phyloP scores from a whole-genome alignment of 1,139 yeast species.

The Suhomyces coccinellae region DNA sequence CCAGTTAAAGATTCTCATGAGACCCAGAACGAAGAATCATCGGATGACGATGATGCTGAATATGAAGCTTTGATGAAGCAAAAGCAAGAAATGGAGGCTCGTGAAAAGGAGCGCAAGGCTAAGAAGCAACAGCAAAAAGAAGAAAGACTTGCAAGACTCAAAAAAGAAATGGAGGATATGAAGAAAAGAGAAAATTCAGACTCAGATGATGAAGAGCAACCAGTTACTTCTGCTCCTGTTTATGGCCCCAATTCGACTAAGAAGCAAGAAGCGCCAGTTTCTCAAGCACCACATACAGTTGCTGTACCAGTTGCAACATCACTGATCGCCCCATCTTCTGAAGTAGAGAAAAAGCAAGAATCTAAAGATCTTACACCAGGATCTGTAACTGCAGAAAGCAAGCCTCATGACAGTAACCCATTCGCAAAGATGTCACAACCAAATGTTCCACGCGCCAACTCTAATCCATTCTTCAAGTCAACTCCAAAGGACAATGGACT shows the following conservation, averaged over 20 bases:
- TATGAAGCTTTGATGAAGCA: slow-evolving; percentile 47
- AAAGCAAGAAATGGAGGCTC: slow-evolving; percentile 50
- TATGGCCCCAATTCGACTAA: slow-evolving; percentile 26
- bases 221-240: slow-evolving; percentile 30
- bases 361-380: neutral
- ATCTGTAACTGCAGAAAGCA: slow-evolving; percentile 3
- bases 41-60: slow-evolving; percentile 49
- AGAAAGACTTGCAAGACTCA: slow-evolving; percentile 58
- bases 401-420: slow-evolving; percentile 39
- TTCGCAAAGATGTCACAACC: slow-evolving; percentile 30
- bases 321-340: neutral
- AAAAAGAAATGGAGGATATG: slow-evolving; percentile 63
- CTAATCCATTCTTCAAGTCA: slow-evolving; percentile 54
- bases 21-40: slow-evolving; percentile 18
- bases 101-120: slow-evolving; percentile 48
- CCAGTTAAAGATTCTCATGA: neutral
- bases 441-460: slow-evolving; percentile 24
- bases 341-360: slow-evolving; percentile 5
- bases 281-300: neutral
- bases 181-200: slow-evolving; percentile 37
- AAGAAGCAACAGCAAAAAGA: slow-evolving; percentile 55
- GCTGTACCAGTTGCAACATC: neutral
- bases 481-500: slow-evolving; percentile 31
- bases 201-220: slow-evolving; percentile 38
- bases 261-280: slow-evolving; percentile 1